These are phyloP conservation scores for Cokeromyces recurvatus DNA, from an alignment of 371 early-diverging fungal genomes.

Conservation along the genomic window DNA sequence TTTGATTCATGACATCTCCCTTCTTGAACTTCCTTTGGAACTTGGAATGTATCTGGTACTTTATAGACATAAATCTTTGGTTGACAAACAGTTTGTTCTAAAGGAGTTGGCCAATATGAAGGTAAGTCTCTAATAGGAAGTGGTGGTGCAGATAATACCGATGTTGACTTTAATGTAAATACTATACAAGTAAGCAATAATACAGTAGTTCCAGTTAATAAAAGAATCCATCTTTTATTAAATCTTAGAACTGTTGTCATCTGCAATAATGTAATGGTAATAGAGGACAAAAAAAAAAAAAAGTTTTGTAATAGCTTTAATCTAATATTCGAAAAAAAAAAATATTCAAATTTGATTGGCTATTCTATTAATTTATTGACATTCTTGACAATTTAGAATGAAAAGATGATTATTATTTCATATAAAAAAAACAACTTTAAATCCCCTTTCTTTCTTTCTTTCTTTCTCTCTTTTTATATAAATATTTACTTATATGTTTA, in stretches of 20 bases:
- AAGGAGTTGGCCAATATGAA: constrained; percentile 48
- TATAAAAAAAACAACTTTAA: too few relatives aligned
- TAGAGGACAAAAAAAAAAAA: not conserved
- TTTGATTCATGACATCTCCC: constrained; percentile 38
- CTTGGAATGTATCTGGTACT: constrained; percentile 36
- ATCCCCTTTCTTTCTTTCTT: too few relatives aligned
- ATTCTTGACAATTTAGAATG: too few relatives aligned
- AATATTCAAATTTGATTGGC: too few relatives aligned
- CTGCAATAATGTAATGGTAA: not conserved
- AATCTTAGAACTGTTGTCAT: constrained; percentile 13
- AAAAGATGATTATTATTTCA: too few relatives aligned
- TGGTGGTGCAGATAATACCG: constrained; percentile 29
- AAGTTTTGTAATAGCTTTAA: too few relatives aligned
- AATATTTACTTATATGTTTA: too few relatives aligned
- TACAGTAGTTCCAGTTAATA: not conserved
- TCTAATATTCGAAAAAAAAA: too few relatives aligned
- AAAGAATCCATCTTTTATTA: constrained; percentile 11
- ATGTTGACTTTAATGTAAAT: not conserved
- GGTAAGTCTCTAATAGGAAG: constrained; percentile 25
- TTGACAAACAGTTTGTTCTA: constrained; percentile 44
- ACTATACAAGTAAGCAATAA: constrained; percentile 4
- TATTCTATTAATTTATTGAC: too few relatives aligned
- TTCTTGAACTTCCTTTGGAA: constrained; percentile 24
- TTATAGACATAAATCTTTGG: constrained; percentile 56
- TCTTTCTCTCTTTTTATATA: too few relatives aligned